Base-by-base conservation (phyloP, 148 eudicot genomes). In the Cornus controversa region DNA sequence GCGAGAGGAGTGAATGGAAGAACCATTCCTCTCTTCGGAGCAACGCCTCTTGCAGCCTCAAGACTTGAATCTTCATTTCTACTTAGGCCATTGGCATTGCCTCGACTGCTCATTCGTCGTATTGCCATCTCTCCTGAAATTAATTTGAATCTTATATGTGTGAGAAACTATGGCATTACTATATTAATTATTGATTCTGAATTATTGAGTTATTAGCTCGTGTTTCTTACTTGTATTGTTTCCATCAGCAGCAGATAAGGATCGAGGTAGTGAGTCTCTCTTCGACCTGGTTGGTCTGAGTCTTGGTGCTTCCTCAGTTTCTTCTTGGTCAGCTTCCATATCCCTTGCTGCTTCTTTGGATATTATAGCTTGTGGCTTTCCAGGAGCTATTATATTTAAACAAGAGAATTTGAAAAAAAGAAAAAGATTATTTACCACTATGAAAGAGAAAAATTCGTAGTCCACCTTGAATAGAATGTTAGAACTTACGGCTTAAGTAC, bases 401-500 rank as follows among this genome's bases (percentile, higher is more conserved):
- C n/a, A 60, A 54, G 26, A 72, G 18, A 23, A 40, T 40, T 40
- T 5, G 3, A 40, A 47, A 9, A 31, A 7, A 31, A 31, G 34
- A 31, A 24, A n/a, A 72, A 54, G 24, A 26, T 72, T 26, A 47
- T 28, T 58, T 28, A 45, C 13, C 10, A 9, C 5, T 24, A 25
- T 28, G 28, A 63, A 63, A 47, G 64, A 34, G 13, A 73, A 18
- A 53, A 57, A 24, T n/a, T n/a, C 4, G 3, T 22, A 16, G 10
- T 62, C 25, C 72, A 45, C 20, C 37, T 25, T 0, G 8, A 45
- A 16, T 10, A 45, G 65, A 42, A 1, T 31, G 58, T 24, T n/a
- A 37, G 8, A 67, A 79, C 99, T 90, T 93, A 93, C 99, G 95
- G 69, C 80, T 86, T 7, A 96, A 83, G 81, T 87, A 93, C 84